Evolutionary conservation across 2,329 filamentous ascomycete species (phyloP), one percentile per base, ranked within the genome.

Genomic region (Ceratocystis harringtonii): DNA sequence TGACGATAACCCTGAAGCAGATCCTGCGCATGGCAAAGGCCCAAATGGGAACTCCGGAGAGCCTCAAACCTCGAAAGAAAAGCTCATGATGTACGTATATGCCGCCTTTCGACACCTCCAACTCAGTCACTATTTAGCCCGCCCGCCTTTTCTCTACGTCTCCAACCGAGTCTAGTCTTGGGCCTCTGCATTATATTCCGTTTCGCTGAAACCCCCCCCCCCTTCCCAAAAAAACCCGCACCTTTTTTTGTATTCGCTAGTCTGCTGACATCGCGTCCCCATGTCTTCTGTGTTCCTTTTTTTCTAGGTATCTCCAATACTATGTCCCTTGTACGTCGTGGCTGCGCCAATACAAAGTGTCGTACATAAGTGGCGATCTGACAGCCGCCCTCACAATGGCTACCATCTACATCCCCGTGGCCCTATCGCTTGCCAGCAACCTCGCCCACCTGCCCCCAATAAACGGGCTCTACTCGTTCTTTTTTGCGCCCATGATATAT

Each of bases 381-480:
- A 79, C 95, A 15, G 88, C 92, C 7, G 92, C 92, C 61, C 74
- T 97, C 68, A 97, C 94, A n/a, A 87, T 99, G 78, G 90, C 92
- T n/a, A 96, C 92, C 30, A 94, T 99, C 77, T 99, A 99, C 74
- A 88, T 99, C 45, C 94, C 94, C 63, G 96, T 99, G 92, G 88
- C 91, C 0, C 82, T 99, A 15, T 97, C 94, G 0, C 87, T 95
- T 69, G 91, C 94, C 65, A 85, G 90, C 50, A 97, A 97, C 72
- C 84, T 99, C 52, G 91, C 88, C 5, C 94, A 97, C 73, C 85
- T 96, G 1, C 91, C 92, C 7, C 88, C 94, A 0, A 92, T 97
- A 71, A 92, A 96, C 72, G 94, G 94, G 0, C 81, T 99, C 2
- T 99, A 97, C 76, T 84, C 89, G 17, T 97, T 96, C 73, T 89